Conservation (phyloP, 306 rosid species). For the Pterocarpus macrocarpus region DNA sequence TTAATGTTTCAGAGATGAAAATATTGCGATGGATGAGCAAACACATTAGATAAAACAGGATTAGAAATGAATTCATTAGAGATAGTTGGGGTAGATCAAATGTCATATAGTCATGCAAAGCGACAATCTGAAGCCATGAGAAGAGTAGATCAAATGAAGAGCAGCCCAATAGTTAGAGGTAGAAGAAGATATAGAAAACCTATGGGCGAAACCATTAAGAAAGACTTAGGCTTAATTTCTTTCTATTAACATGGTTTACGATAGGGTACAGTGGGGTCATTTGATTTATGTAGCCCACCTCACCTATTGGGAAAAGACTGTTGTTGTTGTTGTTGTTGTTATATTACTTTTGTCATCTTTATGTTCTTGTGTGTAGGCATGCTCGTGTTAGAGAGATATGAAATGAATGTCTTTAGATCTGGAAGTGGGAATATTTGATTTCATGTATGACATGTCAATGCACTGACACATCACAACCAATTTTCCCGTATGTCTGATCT, state of each 20-base stretch:
- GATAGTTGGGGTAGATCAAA: background rate
- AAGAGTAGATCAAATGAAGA: background rate
- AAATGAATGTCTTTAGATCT: conserved; percentile 14
- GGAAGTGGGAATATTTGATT: background rate
- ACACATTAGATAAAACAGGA: background rate
- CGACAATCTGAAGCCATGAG: background rate
- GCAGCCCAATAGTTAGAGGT: background rate
- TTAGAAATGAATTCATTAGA: background rate
- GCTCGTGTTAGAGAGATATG: background rate
- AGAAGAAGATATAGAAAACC: background rate
- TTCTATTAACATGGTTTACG: background rate
- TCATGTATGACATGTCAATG: conserved; percentile 3
- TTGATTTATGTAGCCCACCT: background rate
- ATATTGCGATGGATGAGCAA: background rate
- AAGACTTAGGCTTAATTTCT: background rate
- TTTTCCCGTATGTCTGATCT: conserved; percentile 24
- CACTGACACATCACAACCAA: background rate
- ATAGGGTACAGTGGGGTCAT: background rate
- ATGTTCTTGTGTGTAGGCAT: background rate
- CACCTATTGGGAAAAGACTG: background rate
- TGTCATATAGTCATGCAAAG: background rate
- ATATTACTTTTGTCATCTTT: conserved; percentile 11
- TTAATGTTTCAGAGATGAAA: background rate
- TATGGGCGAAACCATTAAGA: background rate
- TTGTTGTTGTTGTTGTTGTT: too few species aligned